phyloP scores from a whole-genome alignment of 352 stramenopile genomes.

The Phytopythium chamaehyphon region DNA sequence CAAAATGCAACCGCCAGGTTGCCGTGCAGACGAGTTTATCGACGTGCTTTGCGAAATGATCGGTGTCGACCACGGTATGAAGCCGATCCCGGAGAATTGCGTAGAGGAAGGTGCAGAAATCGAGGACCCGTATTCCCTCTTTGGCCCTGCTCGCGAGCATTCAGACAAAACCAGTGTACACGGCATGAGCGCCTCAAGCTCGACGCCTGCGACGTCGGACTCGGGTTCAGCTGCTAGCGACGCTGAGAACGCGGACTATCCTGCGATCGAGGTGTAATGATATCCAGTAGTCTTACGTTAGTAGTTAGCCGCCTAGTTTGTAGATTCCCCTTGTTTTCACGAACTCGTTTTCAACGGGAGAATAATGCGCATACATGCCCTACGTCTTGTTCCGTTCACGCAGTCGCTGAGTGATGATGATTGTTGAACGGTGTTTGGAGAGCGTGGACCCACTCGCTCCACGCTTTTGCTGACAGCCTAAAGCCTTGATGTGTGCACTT shows the following conservation, averaged over 20 bases:
- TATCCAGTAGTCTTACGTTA: too few species aligned
- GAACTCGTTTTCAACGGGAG: too few species aligned
- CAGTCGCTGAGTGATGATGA: not conserved
- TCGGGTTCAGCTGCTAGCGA: conserved; percentile 3
- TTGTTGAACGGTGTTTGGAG: not conserved
- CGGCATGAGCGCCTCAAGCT: not conserved
- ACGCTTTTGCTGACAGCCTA: conserved; percentile 16
- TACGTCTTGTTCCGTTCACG: too few species aligned
- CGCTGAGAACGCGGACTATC: conserved; percentile 1
- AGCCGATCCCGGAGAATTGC: conserved; percentile 10
- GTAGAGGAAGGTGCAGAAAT: not conserved
- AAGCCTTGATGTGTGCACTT: conserved; percentile 67
- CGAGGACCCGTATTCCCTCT: not conserved
- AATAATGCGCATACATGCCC: too few species aligned
- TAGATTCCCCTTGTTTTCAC: too few species aligned
- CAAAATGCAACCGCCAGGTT: conserved; percentile 71
- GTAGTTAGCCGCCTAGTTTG: too few species aligned
- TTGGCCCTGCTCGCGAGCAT: too few species aligned
- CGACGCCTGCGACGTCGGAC: not conserved
- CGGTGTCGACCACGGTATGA: conserved; percentile 48
- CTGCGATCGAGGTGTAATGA: not conserved
- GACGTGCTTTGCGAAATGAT: conserved; percentile 71
- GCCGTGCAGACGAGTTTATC: conserved; percentile 64
- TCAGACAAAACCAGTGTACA: too few species aligned
- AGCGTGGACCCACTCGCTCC: conserved; percentile 15